Evolutionary conservation across 768 basidiomycete genomes (phyloP).

Genomic region (Zangia roseola): DNA sequence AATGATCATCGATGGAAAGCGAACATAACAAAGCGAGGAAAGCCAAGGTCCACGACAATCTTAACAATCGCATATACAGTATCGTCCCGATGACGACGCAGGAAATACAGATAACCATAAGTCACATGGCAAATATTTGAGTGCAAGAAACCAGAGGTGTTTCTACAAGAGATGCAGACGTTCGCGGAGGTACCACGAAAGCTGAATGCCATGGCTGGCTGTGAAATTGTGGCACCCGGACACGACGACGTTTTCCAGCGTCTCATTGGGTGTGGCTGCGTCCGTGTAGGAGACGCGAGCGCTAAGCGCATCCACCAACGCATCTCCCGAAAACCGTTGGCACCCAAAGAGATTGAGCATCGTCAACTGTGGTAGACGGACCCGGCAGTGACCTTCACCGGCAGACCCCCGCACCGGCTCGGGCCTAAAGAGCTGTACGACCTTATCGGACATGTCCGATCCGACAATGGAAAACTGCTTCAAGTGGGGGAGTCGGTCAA

Average conservation of each 20-base stretch:
- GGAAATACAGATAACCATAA: conserved; percentile 9
- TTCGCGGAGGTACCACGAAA: conserved; percentile 25
- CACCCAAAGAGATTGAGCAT: conserved; percentile 58
- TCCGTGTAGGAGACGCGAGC: conserved; percentile 46
- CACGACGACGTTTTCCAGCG: conserved; percentile 25
- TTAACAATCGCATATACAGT: background rate
- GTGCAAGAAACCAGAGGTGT: background rate
- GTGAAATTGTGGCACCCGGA: conserved; percentile 24
- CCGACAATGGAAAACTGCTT: conserved; percentile 72
- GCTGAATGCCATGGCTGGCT: conserved; percentile 17
- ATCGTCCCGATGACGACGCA: background rate
- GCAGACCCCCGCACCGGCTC: conserved; percentile 10
- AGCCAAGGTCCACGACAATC: background rate
- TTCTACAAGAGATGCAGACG: conserved; percentile 28
- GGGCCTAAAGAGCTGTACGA: conserved; percentile 59
- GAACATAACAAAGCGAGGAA: background rate
- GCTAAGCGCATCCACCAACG: conserved; percentile 51
- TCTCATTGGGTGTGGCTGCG: conserved; percentile 26
- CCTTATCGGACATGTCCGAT: conserved; percentile 78
- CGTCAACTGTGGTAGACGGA: conserved; percentile 56
- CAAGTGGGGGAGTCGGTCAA: conserved; percentile 51
- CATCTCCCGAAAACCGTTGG: conserved; percentile 58
- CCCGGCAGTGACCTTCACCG: conserved; percentile 20
- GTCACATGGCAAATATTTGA: background rate
- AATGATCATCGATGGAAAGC: background rate